Base-by-base conservation (phyloP, 176 grass and related monocot species). In the bread wheat (Triticum aestivum) region DNA sequence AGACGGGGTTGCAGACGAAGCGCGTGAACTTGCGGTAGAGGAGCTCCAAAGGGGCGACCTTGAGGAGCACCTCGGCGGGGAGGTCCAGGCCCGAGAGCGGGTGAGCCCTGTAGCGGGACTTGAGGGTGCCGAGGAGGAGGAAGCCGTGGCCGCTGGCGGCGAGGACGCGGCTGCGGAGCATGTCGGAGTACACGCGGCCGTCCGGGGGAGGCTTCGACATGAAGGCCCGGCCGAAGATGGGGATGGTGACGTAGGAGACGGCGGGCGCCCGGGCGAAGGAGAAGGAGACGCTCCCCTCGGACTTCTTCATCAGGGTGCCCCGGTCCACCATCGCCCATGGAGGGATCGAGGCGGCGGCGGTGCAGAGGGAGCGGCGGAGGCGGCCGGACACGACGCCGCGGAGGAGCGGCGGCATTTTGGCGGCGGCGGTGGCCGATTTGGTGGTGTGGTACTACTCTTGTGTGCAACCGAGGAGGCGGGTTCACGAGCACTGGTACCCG, bases 1-100 rank as follows among this genome's bases (percentile, higher is more conserved):
- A 41, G 35, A 79, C 34, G 11, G 77, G 58, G 77, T 79, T 79
- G 77, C 77, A 79, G 58, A 79, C 58, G 77, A 26, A 18, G 77
- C 77, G 56, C 8, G 21, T 29, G 77, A 79, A 62, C 32, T 58
- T 34, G 10, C 34, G 32, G 76, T 79, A 79, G 76, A 61, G 0
- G 54, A 7, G 0, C 54, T 79, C 12, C 18, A 24, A 21, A 12
- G 51, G 52, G 5, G 76, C 56, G 44, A 51, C 4, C 44, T 59
- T 78, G 10, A 3, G 1, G 32, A 78, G 54, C 33, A 7, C 33
- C 5, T 33, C 20, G 11, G 24, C 11, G 9, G 11, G 39, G 54
- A 61, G 20, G 33, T 62, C 76, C 11, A 79, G 51, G 52, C 35
- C 32, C 5, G 32, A 11, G 30, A 37, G 12, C 5, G 75, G 52